Evolutionary conservation across 2,329 filamentous ascomycete species (phyloP), one percentile per base, ranked within the genome.

Genomic region (Hirsutella thompsonii): DNA sequence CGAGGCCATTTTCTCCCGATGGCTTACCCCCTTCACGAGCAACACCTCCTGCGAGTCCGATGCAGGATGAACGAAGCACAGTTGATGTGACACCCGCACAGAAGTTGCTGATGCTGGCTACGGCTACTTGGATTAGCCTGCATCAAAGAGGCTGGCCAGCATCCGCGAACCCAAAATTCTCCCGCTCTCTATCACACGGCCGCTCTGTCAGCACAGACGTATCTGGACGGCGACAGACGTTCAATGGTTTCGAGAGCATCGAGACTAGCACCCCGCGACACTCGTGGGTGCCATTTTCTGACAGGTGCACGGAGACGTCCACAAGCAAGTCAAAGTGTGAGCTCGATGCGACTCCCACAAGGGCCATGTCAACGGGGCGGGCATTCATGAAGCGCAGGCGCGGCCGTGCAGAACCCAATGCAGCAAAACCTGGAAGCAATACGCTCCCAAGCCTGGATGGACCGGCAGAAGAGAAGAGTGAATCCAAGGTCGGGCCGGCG

Each of bases 91-190:
- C 53, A 1, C 52, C 57, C 20, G 55, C 59, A 20, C 50, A 60
- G 26, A 63, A 61, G 39, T 46, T 52, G 16, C 42, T 64, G 20
- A 64, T 64, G 61, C 50, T 61, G 20, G 58, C 55, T 14, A 63
- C 61, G 11, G 58, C 60, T 5, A 57, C 57, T 10, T 64, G 61
- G 61, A 51, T 64, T 37, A 56, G 55, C 36, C 54, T 64, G 18
- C 50, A 59, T 21, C 57, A 61, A 33, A 52, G 51, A 20, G 60
- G 56, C 19, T 62, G 59, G 58, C 57, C 58, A n/a, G 50, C 46
- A 3, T 52, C 52, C 3, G 56, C 50, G 13, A 52, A 53, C 11
- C 55, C 55, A 19, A 59, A 55, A 43, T 43, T 51, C 39, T 45
- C 56, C 4, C 51, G 49, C 13, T 42, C 47, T 5, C 47, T 52